Base-by-base conservation (phyloP, 2,329 filamentous ascomycete species). In the Aspergillus uvarum region DNA sequence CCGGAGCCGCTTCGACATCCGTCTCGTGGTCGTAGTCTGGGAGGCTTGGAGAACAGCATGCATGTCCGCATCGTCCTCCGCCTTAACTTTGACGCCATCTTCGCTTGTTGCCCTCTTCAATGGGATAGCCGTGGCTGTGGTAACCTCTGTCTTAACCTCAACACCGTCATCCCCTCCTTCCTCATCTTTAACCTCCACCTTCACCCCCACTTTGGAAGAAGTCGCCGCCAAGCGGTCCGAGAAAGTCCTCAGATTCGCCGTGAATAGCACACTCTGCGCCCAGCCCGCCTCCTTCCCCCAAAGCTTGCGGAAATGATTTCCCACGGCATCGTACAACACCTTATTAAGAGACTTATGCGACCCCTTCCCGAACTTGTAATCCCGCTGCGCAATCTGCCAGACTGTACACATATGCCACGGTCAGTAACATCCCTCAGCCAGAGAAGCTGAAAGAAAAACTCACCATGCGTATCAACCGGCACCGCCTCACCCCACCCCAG, bases 221-320 rank as follows among this genome's bases (percentile, higher is more conserved):
- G 74, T 72, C 65, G 71, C 73, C 67, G 69, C 73, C n/a, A 86
- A 72, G 65, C 80, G 83, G 65, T 91, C 89, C 0, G 92, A 89
- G 70, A 98, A 98, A 0, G 91, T 86, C 70, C 87, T 90, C 59
- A 99, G 76, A 71, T 99, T 93, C 0, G 95, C 96, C 0, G 95
- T 96, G 71, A 99, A 99, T 12, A 99, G 81, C 8, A 99, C 95
- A 2, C 91, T 96, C 78, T 99, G 95, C 10, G 96, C 95, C 96
- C 96, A 99, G 1, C 95, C 95, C 1, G 95, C 95, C 69, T 98
- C 91, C 60, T 89, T 85, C 0, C 95, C 95, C 95, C 96, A 99
- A 0, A 98, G 82, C 42, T 83, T 82, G 58, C 95, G 85, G 70
- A 99, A 99, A 69, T 96, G 90, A 64, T 96, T 90, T 0, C 90